Base-by-base conservation (phyloP, 2,329 filamentous ascomycete genomes). In the Capronia americana region DNA sequence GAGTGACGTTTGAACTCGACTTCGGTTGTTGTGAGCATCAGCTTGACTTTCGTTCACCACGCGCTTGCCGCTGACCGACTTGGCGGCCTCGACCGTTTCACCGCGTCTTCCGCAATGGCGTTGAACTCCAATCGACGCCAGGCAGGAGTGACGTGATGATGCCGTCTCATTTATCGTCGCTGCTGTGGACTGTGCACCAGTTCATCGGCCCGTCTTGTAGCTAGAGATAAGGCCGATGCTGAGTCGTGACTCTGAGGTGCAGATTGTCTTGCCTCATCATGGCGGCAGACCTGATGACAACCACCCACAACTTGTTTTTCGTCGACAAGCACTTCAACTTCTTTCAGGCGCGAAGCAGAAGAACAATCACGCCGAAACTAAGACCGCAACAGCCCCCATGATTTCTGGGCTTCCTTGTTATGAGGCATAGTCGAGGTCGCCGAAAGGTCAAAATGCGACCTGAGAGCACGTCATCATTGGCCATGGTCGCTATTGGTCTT, bases 41-140 rank as follows among this genome's bases (percentile, higher is more conserved):
- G 17, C 38, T 20, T 44, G 17, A n/a, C 1, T 17, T n/a, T n/a
- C 38, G 1, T 5, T 44, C 38, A 44, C 7, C 23, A 55, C 56
- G 24, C 38, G 48, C 11, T 48, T 46, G 17, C 51, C 12, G 30
- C n/a, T 34, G 55, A 68, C 66, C 63, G 56, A 4, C 55, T 68
- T 63, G 66, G 66, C 66, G 62, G 48, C 63, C 66, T 5, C 23
- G 30, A 17, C 26, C n/a, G 63, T 67, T 65, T 59, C 63, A 61
- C 65, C 60, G 38, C 23, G 44, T 7, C 28, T 51, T 34, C 32
- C 55, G 20, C 26, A 10, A 50, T 30, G 50, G 20, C 10, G 24
- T 10, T 55, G 34, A 57, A 24, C 55, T 63, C 66, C 66, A 68
- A 65, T 68, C 55, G 50, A 63, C 56, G 34, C 60, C 55, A 56